Evolutionary conservation across 176 grass and related monocot genomes (phyloP).

Genomic region (Triticum urartu): DNA sequence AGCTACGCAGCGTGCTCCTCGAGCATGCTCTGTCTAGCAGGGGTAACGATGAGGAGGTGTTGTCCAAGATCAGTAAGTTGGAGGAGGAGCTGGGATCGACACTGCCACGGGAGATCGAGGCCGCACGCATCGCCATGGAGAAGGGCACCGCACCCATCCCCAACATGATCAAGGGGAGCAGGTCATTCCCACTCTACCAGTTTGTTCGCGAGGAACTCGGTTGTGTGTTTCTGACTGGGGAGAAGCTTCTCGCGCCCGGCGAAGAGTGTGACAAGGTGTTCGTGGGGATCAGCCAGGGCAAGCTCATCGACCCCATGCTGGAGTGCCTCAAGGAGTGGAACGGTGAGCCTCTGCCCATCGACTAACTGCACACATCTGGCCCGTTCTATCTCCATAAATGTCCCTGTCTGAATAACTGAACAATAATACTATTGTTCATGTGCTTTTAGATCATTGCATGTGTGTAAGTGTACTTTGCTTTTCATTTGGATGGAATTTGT

Average conservation of each 20-base stretch:
- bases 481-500: neutral
- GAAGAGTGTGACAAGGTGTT: slow-evolving; percentile 60
- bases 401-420: neutral
- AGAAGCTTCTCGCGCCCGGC: neutral
- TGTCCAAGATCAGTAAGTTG: neutral
- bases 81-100: neutral
- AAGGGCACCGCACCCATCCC: neutral
- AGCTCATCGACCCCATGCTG: slow-evolving; percentile 65
- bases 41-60: neutral
- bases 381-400: neutral
- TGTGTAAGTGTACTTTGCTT: neutral
- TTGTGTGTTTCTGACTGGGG: neutral
- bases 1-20: neutral
- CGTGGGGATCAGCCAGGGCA: slow-evolving; percentile 54
- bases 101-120: neutral
- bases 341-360: slow-evolving; percentile 63
- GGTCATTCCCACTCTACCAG: neutral
- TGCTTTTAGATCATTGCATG: neutral
- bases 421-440: neutral
- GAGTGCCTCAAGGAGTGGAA: slow-evolving; percentile 81
- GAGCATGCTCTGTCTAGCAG: neutral
- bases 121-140: neutral
- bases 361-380: neutral
- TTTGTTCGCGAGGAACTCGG: neutral
- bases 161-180: neutral